Percentiles rank a stretch among this genome's conserved stretches.
phyloP scores from a whole-genome alignment of 345 rosid genomes.

The Populus simonii region DNA sequence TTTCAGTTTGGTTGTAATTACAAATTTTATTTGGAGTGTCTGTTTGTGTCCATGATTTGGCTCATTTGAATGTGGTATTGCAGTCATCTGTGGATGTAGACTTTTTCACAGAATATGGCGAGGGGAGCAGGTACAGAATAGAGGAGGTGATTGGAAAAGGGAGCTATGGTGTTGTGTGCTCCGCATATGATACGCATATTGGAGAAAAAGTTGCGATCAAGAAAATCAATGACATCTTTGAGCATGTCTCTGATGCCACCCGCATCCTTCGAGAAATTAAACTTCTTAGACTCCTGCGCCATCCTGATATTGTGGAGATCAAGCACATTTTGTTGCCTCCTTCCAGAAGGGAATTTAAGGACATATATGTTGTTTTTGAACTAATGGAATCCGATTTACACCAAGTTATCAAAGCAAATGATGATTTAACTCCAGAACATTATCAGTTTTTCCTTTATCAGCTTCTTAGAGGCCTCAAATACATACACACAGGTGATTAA shows the following conservation, averaged over 20 bases:
- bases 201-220: conserved; percentile 90
- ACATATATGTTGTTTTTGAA: conserved; percentile 85
- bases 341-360: conserved; percentile 80
- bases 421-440: conserved; percentile 87
- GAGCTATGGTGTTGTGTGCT: conserved; percentile 90
- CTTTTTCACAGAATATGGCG: conserved; percentile 91
- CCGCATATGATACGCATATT: conserved; percentile 70
- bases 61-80: conserved; percentile 19
- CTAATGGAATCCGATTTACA: conserved; percentile 92
- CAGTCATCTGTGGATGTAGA: conserved; percentile 78
- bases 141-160: conserved; percentile 96
- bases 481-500: conserved; percentile 82
- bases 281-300: conserved; percentile 79
- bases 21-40: neutral
- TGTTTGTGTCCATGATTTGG: neutral
- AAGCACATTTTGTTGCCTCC: conserved; percentile 90
- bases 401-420: conserved; percentile 92
- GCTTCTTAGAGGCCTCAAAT: conserved; percentile 91
- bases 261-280: conserved; percentile 90
- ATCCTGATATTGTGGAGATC: conserved; percentile 93
- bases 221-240: conserved; percentile 87
- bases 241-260: conserved; percentile 89
- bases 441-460: conserved; percentile 91
- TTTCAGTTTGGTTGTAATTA: neutral
- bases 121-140: conserved; percentile 79